Percentiles rank a stretch among this genome's conserved stretches.
Conservation (phyloP, 768 basidiomycete genomes). For the Sporobolomyces phaffii region DNA sequence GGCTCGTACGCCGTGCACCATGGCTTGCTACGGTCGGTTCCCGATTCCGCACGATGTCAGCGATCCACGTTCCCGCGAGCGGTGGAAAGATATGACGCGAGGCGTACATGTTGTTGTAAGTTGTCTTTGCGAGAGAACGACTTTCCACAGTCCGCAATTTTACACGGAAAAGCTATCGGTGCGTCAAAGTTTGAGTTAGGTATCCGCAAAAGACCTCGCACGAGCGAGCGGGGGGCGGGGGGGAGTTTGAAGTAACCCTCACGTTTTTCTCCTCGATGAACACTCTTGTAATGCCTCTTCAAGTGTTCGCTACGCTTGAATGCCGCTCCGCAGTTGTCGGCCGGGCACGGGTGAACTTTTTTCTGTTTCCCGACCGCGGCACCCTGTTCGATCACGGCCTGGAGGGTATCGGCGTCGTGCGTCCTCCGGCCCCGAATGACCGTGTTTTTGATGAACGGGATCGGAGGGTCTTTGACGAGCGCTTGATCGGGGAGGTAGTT, state of each 20-base stretch:
- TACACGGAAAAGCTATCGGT: constrained; percentile 62
- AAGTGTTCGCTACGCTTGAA: constrained; percentile 85
- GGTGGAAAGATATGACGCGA: too few species aligned
- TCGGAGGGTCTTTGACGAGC: constrained; percentile 20
- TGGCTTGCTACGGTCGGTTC: constrained; percentile 32
- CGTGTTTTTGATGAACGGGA: constrained; percentile 22
- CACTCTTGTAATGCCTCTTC: constrained; percentile 78
- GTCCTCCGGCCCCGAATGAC: constrained; percentile 30
- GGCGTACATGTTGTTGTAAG: constrained; percentile 59
- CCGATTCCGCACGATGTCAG: too few species aligned
- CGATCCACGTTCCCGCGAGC: too few species aligned
- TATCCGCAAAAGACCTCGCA: too few species aligned
- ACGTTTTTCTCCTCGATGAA: constrained; percentile 92
- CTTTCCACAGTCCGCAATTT: constrained; percentile 62
- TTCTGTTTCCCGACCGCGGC: neutral
- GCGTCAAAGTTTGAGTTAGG: constrained; percentile 33
- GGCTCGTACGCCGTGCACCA: constrained; percentile 26
- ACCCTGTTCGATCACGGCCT: neutral
- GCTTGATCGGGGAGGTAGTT: constrained; percentile 17
- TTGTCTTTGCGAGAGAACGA: constrained; percentile 76
- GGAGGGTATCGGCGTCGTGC: neutral
- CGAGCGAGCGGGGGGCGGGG: too few species aligned
- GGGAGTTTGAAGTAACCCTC: too few species aligned
- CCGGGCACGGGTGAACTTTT: constrained; percentile 34
- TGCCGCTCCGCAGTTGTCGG: constrained; percentile 63